Conservation (phyloP, 2,329 filamentous ascomycete species). For the Fusarium goolgardi region DNA sequence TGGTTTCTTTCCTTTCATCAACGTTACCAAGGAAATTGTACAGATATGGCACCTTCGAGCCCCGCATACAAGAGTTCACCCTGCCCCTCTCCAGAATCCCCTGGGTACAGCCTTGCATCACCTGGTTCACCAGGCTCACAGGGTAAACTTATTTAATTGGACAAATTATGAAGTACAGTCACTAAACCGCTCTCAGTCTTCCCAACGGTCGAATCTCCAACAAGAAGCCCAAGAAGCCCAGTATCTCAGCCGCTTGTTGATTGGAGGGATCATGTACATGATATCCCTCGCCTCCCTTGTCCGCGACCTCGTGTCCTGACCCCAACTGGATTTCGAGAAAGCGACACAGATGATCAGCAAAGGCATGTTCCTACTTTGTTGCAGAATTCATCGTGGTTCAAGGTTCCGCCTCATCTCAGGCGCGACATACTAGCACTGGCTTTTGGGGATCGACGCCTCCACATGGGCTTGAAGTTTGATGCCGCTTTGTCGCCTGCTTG, state of each 20-base stretch:
- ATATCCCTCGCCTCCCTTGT: not conserved
- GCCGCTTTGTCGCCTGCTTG: not conserved
- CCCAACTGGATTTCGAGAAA: not conserved
- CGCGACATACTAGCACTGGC: constrained; percentile 1
- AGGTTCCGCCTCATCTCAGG: not conserved
- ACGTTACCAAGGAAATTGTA: not conserved
- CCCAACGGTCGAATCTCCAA: not conserved
- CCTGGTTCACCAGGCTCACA: not conserved
- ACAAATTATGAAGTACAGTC: not conserved
- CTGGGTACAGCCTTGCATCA: not conserved
- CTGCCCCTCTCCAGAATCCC: not conserved
- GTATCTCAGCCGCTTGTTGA: not conserved
- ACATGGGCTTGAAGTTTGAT: not conserved
- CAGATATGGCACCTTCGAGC: not conserved
- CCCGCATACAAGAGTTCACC: not conserved
- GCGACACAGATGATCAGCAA: not conserved
- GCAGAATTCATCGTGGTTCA: constrained; percentile 10
- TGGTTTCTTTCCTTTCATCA: not conserved
- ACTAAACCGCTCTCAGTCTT: not conserved
- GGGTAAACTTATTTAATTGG: not conserved
- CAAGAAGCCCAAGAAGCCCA: too few species aligned
- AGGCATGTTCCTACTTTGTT: not conserved
- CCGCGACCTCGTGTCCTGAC: not conserved
- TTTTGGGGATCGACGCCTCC: not conserved
- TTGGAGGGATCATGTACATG: not conserved